Percentiles rank a stretch among this genome's conserved stretches.
These are phyloP conservation scores for Spathaspora passalidarum DNA, from an alignment of 805 yeast species.

Conservation along the genomic window DNA sequence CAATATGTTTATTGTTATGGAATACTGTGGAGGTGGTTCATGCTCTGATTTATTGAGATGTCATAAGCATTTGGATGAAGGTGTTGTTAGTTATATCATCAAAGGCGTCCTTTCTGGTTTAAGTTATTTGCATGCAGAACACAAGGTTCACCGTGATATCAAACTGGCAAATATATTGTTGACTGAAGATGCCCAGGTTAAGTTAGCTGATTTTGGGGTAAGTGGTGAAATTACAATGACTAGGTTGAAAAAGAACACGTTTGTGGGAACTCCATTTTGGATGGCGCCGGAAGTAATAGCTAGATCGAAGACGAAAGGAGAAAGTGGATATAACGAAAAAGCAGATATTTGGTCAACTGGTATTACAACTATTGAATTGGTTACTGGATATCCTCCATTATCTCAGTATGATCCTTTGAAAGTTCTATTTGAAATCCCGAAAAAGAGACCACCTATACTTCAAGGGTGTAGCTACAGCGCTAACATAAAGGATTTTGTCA, in stretches of 20 bases:
- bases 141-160: slow-evolving; percentile 83
- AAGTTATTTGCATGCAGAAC: slow-evolving; percentile 68
- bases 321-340: slow-evolving; percentile 80
- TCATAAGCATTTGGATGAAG: slow-evolving; percentile 55
- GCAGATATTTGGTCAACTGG: slow-evolving; percentile 98
- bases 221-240: slow-evolving; percentile 73
- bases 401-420: slow-evolving; percentile 72
- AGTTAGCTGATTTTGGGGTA: slow-evolving; percentile 92
- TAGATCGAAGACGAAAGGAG: slow-evolving; percentile 65
- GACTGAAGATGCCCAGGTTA: slow-evolving; percentile 65
- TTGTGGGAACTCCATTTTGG: slow-evolving; percentile 97
- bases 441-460: slow-evolving; percentile 58
- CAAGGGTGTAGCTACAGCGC: slow-evolving; percentile 42
- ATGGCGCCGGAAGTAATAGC: slow-evolving; percentile 97
- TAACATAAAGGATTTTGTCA: slow-evolving; percentile 64
- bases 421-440: slow-evolving; percentile 69
- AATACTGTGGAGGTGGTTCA: slow-evolving; percentile 93
- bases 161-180: slow-evolving; percentile 86
- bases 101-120: slow-evolving; percentile 68
- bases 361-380: slow-evolving; percentile 82
- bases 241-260: slow-evolving; percentile 56
- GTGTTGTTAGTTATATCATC: slow-evolving; percentile 57
- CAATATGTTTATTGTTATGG: slow-evolving; percentile 88
- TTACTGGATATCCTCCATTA: slow-evolving; percentile 80
- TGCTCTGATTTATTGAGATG: slow-evolving; percentile 70